Base-by-base conservation (phyloP, 2,329 filamentous ascomycete genomes). In the Thermochaetoides dissita region DNA sequence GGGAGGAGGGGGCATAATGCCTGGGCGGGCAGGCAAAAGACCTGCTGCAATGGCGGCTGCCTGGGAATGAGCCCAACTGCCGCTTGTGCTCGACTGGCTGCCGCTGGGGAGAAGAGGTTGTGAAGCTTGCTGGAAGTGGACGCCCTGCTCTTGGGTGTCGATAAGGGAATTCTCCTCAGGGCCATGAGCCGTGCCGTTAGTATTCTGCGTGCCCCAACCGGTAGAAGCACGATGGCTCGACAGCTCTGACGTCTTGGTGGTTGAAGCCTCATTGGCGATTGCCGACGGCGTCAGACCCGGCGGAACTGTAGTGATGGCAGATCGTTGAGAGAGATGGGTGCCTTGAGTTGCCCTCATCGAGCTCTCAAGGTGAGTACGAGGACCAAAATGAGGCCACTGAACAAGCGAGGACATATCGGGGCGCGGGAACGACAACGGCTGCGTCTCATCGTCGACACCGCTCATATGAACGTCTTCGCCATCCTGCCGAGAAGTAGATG, bases 221-320 rank as follows among this genome's bases (percentile, higher is more conserved):
- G 74, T 77, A 1, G 75, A 79, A 9, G 78, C 79, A 40, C 65
- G 57, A 46, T 68, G 65, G 10, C 66, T 65, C 3, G 81, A 86
- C 6, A 76, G 74, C 47, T 83, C 78, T 1, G 84, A 85, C 2
- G 84, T 88, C 62, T 94, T 91, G n/a, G 88, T 94, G 1, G 88
- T 93, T 2, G 87, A 94, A 2, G 87, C 89, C 54, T 94, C 87
- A 53, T 96, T 95, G 41, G 79, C 65, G 45, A 72, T 59, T 9
- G 71, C 72, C 28, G 71, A 74, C 10, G 74, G 74, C 5, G 73
- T 74, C 41, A 76, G 63, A 4, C 72, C 75, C 0, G 68, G 62
- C 1, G 76, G 72, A 3, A 80, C 59, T 12, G 72, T 64, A 10
- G 74, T 77, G 36, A 79, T 60, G 1, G 65, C 69, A 5, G 79